phyloP scores from a whole-genome alignment of 2,329 filamentous ascomycete genomes.

The Cytospora piceae region DNA sequence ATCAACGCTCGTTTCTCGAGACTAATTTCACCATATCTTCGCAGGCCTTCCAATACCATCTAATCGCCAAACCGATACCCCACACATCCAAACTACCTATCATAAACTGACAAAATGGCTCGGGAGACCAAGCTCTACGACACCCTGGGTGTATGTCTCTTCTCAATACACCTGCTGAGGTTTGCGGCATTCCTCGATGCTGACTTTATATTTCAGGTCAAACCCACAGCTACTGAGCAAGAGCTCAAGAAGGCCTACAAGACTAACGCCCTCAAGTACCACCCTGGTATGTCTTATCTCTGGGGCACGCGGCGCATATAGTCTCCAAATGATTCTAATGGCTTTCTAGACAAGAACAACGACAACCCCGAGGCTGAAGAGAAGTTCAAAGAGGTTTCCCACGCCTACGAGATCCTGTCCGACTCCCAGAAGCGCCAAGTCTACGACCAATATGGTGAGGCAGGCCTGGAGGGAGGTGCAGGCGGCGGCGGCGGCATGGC shows the following conservation, averaged over 20 bases:
- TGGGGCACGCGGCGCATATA: neutral
- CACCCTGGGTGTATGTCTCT: slow-evolving; percentile 68
- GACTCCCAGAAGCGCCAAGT: slow-evolving; percentile 88
- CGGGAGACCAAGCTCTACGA: slow-evolving; percentile 83
- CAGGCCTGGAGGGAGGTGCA: slow-evolving; percentile 87
- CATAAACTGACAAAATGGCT: slow-evolving; percentile 60
- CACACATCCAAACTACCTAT: slow-evolving; percentile 13
- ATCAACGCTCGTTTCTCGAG: neutral
- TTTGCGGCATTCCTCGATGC: slow-evolving; percentile 1
- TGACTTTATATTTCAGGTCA: slow-evolving; percentile 58
- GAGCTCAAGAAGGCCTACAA: slow-evolving; percentile 93
- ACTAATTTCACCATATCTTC: neutral
- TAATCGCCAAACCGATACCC: slow-evolving; percentile 14
- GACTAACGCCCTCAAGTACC: slow-evolving; percentile 79
- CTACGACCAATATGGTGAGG: slow-evolving; percentile 98
- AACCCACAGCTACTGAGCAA: slow-evolving; percentile 77
- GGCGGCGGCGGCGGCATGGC: slow-evolving; percentile 82
- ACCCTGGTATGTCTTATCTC: slow-evolving; percentile 67
- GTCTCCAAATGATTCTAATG: slow-evolving; percentile 28
- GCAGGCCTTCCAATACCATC: slow-evolving; percentile 4
- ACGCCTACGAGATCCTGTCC: slow-evolving; percentile 93
- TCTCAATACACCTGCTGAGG: neutral
- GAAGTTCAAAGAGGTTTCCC: slow-evolving; percentile 97
- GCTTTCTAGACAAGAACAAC: slow-evolving; percentile 82
- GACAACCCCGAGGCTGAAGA: slow-evolving; percentile 91